These are phyloP conservation scores for Populus ilicifolia DNA, from an alignment of 345 rosid genomes.

Conservation along the genomic window DNA sequence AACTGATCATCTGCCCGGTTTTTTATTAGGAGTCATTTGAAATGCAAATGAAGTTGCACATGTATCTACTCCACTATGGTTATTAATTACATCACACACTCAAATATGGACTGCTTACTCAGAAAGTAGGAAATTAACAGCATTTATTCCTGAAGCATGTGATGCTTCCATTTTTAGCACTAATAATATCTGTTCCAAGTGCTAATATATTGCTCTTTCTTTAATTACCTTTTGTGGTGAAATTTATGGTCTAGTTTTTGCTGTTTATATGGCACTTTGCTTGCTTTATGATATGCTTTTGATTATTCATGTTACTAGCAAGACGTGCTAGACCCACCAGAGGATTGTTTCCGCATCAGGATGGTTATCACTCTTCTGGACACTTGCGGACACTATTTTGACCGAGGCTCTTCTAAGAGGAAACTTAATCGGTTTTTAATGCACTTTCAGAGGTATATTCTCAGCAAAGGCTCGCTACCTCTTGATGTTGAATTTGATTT, in stretches of 20 bases:
- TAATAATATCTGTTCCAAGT: background rate
- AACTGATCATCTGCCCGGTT: background rate
- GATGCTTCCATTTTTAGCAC: background rate
- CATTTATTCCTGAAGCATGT: background rate
- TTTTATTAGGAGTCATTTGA: background rate
- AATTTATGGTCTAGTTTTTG: background rate
- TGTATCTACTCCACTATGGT: background rate
- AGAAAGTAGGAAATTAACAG: background rate
- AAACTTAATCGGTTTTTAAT: conserved; percentile 87
- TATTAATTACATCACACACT: background rate
- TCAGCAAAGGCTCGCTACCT: conserved; percentile 76
- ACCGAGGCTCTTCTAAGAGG: conserved; percentile 94
- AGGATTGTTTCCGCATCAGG: conserved; percentile 94
- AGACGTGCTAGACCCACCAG: conserved; percentile 88
- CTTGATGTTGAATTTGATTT: conserved; percentile 94
- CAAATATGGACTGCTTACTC: no score
- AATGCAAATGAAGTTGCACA: background rate
- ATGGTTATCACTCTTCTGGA: conserved; percentile 89
- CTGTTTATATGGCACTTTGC: background rate
- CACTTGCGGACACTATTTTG: conserved; percentile 98
- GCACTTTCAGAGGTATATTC: conserved; percentile 91
- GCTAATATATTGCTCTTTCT: background rate
- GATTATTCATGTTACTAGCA: conserved; percentile 45
- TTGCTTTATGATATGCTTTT: conserved; percentile 11
- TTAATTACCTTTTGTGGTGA: background rate